phyloP scores from a whole-genome alignment of 306 rosid species.

The Fagus crenata region DNA sequence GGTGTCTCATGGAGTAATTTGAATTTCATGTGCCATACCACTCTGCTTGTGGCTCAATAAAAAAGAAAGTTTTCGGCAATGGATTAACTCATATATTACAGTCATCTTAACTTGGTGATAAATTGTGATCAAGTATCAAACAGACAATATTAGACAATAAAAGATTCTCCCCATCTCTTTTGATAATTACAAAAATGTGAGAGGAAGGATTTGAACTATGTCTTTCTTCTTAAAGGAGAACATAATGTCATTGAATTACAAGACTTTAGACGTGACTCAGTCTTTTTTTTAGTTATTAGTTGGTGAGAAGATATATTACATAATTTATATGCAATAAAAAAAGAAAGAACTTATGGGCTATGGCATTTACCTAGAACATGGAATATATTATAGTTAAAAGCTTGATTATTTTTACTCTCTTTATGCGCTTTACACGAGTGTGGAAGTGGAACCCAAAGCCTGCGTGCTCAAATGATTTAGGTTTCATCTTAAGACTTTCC shows the following conservation, averaged over 20 bases:
- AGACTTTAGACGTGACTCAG: too few relatives aligned
- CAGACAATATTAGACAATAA: too few relatives aligned
- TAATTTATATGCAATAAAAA: too few relatives aligned
- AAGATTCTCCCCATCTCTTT: too few relatives aligned
- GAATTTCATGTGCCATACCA: slow-evolving; percentile 19
- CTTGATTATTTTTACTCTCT: slow-evolving; percentile 21
- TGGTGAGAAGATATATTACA: too few relatives aligned
- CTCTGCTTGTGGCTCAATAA: not conserved
- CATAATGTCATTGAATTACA: too few relatives aligned
- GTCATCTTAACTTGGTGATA: too few relatives aligned
- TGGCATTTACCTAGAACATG: slow-evolving; percentile 13
- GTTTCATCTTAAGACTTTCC: slow-evolving; percentile 25
- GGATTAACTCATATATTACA: not conserved
- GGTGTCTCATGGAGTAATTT: not conserved
- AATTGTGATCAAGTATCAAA: too few relatives aligned
- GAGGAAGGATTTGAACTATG: too few relatives aligned
- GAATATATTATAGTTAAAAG: slow-evolving; percentile 19
- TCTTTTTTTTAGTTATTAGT: too few relatives aligned
- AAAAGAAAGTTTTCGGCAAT: not conserved
- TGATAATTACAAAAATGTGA: too few relatives aligned
- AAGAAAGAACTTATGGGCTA: not conserved
- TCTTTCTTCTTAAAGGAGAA: too few relatives aligned
- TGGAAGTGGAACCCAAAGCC: slow-evolving; percentile 32
- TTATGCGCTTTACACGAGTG: slow-evolving; percentile 32
- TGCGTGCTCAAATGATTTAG: slow-evolving; percentile 35